These are phyloP conservation scores for Aspergillus bombycis DNA, from an alignment of 2,329 filamentous ascomycete genomes.

Conservation along the genomic window DNA sequence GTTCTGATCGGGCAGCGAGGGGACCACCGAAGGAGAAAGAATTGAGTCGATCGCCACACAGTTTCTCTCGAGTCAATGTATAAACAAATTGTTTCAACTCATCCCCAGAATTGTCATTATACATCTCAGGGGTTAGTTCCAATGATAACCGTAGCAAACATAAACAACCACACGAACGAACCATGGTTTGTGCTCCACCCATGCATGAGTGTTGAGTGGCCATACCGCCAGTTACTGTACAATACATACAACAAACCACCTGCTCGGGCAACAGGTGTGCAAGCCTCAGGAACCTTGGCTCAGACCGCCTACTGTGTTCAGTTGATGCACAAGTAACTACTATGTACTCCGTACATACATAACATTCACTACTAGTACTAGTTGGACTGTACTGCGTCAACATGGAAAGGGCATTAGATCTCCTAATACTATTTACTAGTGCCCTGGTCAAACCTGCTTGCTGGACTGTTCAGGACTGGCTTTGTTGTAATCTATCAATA, in stretches of 20 bases:
- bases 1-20: conserved; percentile 14
- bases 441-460: no score
- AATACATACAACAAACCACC: background rate
- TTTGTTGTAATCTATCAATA: background rate
- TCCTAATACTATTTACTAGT: no score
- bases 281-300: background rate
- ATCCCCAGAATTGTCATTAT: background rate
- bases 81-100: background rate
- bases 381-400: no score
- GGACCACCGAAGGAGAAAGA: conserved; percentile 11
- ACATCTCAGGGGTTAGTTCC: background rate
- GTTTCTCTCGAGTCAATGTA: background rate
- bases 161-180: conserved; percentile 19
- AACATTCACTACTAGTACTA: no score
- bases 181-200: conserved; percentile 18
- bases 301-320: background rate
- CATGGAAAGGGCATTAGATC: no score
- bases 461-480: background rate
- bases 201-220: background rate
- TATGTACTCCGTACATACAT: no score
- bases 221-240: background rate
- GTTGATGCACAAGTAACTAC: no score
- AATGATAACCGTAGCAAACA: background rate
- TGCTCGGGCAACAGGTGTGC: background rate
- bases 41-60: conserved; percentile 3